These are phyloP conservation scores for Aureobasidium vineae DNA, from an alignment of 2,329 filamentous ascomycete species.

Conservation along the genomic window DNA sequence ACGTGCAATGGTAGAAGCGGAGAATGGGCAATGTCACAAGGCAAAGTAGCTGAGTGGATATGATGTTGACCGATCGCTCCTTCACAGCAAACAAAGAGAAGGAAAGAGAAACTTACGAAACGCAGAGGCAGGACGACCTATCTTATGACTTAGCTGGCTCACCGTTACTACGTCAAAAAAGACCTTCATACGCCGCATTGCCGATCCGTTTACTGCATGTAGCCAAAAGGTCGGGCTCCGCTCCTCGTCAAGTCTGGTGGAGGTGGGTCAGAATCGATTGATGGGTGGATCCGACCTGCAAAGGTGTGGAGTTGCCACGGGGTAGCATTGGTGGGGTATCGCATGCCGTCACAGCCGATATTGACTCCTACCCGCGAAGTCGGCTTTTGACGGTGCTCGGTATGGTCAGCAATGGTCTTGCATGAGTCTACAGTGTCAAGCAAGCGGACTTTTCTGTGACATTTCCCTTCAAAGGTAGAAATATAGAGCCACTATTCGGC, in stretches of 20 bases:
- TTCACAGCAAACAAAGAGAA: neutral
- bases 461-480: neutral
- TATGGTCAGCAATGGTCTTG: neutral
- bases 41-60: neutral
- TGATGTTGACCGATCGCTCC: neutral
- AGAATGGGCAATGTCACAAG: neutral
- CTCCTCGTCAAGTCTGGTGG: neutral
- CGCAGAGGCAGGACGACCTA: neutral
- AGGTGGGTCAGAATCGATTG: neutral
- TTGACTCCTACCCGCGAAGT: neutral
- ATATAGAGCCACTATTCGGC: neutral
- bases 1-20: neutral
- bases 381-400: neutral
- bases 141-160: neutral
- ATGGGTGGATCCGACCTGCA: neutral
- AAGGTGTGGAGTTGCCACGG: neutral
- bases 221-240: neutral
- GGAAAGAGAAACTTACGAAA: neutral
- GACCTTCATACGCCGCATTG: neutral
- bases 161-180: conserved; percentile 3
- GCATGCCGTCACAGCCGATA: neutral
- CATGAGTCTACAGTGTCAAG: neutral
- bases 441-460: neutral
- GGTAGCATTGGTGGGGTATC: conserved; percentile 4
- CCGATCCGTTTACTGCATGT: neutral